Conservation (phyloP, 2,329 filamentous ascomycete genomes). For the Verticillium nubilum region DNA sequence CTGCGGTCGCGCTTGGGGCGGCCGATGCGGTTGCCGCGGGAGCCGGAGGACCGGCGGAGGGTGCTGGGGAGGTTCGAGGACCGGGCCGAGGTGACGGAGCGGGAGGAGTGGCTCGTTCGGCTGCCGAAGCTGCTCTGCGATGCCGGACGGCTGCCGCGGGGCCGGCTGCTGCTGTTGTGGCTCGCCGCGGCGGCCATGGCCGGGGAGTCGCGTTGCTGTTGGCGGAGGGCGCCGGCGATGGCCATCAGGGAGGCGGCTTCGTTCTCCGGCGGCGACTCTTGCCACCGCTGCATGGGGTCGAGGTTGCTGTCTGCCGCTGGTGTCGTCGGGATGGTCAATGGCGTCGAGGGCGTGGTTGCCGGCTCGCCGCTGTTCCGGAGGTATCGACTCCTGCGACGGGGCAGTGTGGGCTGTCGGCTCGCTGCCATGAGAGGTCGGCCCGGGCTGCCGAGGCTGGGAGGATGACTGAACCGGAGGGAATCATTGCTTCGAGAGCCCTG, state of each 20-base stretch:
- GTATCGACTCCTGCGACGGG: background rate
- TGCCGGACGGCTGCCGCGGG: background rate
- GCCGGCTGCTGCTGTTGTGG: background rate
- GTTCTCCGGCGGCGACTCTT: conserved; percentile 23
- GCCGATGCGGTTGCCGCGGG: background rate
- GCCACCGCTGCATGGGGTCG: conserved; percentile 25
- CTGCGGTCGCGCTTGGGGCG: background rate
- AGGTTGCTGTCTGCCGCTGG: conserved; percentile 21
- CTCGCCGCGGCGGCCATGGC: background rate
- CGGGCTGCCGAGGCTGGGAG: background rate
- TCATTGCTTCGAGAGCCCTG: background rate
- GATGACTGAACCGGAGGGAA: background rate
- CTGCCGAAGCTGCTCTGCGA: conserved; percentile 5
- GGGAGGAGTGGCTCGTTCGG: conserved; percentile 4
- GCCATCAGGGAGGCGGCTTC: conserved; percentile 21
- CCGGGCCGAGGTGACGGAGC: conserved; percentile 4
- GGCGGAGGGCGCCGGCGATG: conserved; percentile 19
- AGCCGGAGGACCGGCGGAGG: background rate
- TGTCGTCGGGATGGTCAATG: conserved; percentile 54
- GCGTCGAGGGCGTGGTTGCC: background rate
- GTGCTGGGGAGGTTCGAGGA: background rate
- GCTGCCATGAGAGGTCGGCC: background rate
- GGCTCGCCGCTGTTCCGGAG: background rate
- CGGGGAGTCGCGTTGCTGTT: background rate
- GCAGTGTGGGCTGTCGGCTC: background rate